A percentile compares a stretch with the other conserved stretches of the same genome.
Conservation (phyloP, 2,329 filamentous ascomycete species). For the Colletotrichum brevisporum region DNA sequence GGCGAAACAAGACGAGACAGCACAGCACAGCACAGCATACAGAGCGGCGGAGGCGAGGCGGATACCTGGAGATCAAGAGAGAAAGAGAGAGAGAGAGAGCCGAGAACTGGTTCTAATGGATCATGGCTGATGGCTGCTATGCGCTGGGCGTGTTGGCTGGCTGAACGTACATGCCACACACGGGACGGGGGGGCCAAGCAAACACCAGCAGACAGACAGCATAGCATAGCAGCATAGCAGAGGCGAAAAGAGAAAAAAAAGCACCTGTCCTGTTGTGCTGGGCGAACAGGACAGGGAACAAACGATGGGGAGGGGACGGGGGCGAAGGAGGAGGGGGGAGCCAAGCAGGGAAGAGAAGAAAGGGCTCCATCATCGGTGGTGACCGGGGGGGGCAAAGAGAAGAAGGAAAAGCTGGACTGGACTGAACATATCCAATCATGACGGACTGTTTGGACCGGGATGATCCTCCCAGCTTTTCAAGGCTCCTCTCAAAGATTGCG, state of each 20-base stretch:
- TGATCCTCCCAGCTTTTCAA: slow-evolving; percentile 16
- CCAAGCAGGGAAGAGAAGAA: slow-evolving; percentile 3
- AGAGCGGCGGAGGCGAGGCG: no score
- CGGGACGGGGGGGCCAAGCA: neutral
- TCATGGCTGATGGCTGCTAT: slow-evolving; percentile 17
- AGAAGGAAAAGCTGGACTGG: slow-evolving; percentile 4
- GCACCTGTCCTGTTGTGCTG: neutral
- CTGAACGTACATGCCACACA: slow-evolving; percentile 1
- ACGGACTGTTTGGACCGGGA: slow-evolving; percentile 1
- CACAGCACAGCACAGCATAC: slow-evolving; percentile 2
- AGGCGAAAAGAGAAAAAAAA: neutral
- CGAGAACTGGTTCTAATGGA: neutral
- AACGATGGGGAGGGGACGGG: neutral
- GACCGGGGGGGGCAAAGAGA: slow-evolving; percentile 7
- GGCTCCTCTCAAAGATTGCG: slow-evolving; percentile 17
- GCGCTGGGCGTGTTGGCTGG: slow-evolving; percentile 9
- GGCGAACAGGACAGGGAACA: neutral
- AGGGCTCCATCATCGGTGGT: slow-evolving; percentile 7
- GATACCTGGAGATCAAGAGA: neutral
- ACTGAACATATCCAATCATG: slow-evolving; percentile 13
- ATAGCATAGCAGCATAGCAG: neutral
- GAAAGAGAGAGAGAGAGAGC: neutral
- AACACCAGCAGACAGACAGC: neutral
- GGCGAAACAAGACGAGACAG: neutral
- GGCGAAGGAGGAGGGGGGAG: slow-evolving; percentile 9